Conservation (phyloP, 192 early-diverging fungal species). For the Linnemannia hyalina region DNA sequence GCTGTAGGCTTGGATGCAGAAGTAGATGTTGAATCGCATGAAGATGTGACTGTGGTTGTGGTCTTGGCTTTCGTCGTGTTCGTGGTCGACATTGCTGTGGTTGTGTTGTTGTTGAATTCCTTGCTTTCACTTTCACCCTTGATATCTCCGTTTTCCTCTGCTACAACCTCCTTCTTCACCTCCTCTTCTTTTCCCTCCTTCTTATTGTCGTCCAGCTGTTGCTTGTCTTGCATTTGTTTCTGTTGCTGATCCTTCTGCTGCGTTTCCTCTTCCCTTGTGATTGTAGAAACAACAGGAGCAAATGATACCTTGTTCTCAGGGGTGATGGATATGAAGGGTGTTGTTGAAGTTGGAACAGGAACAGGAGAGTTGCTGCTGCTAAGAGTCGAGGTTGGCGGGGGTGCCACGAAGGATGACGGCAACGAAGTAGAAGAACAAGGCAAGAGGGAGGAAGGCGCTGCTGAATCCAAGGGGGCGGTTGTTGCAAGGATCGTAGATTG, state of each 20-base stretch:
- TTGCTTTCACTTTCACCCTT: neutral
- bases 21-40: slow-evolving; percentile 11
- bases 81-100: neutral
- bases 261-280: neutral
- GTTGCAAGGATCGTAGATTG: neutral
- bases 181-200: neutral
- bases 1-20: neutral
- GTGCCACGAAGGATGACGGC: neutral
- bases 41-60: slow-evolving; percentile 2
- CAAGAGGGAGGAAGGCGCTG: neutral
- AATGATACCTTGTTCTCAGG: neutral
- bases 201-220: neutral
- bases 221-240: neutral
- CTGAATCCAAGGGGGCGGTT: neutral
- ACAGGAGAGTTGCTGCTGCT: neutral
- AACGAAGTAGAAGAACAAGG: neutral
- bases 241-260: neutral
- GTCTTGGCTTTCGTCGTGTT: neutral
- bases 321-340: neutral
- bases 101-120: slow-evolving; percentile 1
- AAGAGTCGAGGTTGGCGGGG: neutral
- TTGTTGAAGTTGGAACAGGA: neutral
- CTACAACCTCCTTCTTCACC: neutral
- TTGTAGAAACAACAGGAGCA: neutral
- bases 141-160: neutral